Conservation (phyloP, 176 grass and related monocot species). For the Chloris gayana region DNA sequence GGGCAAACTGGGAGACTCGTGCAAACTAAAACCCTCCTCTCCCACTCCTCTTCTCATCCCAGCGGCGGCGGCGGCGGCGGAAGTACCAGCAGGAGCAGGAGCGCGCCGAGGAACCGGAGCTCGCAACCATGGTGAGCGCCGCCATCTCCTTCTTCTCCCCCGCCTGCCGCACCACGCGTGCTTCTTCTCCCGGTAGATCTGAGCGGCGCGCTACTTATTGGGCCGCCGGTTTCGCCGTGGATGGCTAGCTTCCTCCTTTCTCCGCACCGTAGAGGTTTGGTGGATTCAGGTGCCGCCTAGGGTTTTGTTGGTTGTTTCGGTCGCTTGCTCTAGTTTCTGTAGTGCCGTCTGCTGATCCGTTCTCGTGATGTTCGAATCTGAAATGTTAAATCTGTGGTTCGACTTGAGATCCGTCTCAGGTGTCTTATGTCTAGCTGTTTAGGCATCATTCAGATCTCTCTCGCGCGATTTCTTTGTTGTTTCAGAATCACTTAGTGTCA, state of each 20-base stretch:
- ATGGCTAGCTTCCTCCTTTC: neutral
- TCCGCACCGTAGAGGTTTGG: neutral
- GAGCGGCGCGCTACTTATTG: neutral
- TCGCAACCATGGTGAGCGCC: slow-evolving; percentile 39
- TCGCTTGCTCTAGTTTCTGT: neutral
- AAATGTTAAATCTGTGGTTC: neutral
- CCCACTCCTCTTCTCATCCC: slow-evolving; percentile 15
- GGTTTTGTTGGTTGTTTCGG: neutral
- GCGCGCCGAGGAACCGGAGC: neutral
- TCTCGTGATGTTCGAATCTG: neutral
- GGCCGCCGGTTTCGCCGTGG: neutral
- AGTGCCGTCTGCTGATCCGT: neutral
- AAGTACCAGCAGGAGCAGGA: slow-evolving; percentile 1
- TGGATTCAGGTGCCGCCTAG: neutral
- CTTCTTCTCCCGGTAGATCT: slow-evolving; percentile 8
- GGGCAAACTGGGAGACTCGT: neutral
- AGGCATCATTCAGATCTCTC: no score
- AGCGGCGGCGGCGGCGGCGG: slow-evolving; percentile 32
- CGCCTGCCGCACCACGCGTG: neutral
- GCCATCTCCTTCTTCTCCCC: neutral
- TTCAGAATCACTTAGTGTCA: no score
- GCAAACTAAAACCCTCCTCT: slow-evolving; percentile 37
- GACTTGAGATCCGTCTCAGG: neutral
- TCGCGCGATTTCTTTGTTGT: no score
- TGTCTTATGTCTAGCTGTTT: no score